These are phyloP conservation scores for Cymbopogon citratus DNA, from an alignment of 176 grass and related monocot species.

Conservation along the genomic window DNA sequence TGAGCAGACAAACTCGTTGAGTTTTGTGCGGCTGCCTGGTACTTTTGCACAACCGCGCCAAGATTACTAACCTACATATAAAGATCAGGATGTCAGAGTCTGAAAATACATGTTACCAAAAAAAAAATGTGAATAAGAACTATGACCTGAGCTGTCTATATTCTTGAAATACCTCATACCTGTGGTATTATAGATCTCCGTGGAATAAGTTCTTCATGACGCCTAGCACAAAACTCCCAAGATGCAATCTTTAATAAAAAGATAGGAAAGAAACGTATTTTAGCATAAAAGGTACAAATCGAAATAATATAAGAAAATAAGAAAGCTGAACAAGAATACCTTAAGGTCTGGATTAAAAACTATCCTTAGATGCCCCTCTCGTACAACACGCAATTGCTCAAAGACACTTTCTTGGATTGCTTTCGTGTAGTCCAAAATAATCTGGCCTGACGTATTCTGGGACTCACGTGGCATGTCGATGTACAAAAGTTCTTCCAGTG, in stretches of 20 bases:
- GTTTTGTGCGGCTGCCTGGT: slow-evolving; percentile 77
- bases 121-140: neutral
- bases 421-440: slow-evolving; percentile 93
- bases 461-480: slow-evolving; percentile 95
- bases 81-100: slow-evolving; percentile 16
- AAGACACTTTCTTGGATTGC: slow-evolving; percentile 98
- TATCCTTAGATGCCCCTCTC: slow-evolving; percentile 92
- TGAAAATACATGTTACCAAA: slow-evolving; percentile 14
- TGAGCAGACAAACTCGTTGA: slow-evolving; percentile 62
- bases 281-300: slow-evolving; percentile 1
- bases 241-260: slow-evolving; percentile 76
- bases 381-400: slow-evolving; percentile 92
- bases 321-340: slow-evolving; percentile 36
- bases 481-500: slow-evolving; percentile 88
- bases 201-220: slow-evolving; percentile 96
- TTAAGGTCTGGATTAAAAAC: slow-evolving; percentile 99
- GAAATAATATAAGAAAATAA: neutral
- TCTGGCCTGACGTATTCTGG: slow-evolving; percentile 80
- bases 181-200: slow-evolving; percentile 93
- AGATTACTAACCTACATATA: slow-evolving; percentile 78
- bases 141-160: neutral
- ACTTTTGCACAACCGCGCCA: slow-evolving; percentile 75
- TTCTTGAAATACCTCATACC: slow-evolving; percentile 33
- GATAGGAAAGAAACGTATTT: slow-evolving; percentile 4
- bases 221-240: slow-evolving; percentile 97